Evolutionary conservation across 2,329 filamentous ascomycete species (phyloP).

Genomic region (Aureobasidium pullulans): DNA sequence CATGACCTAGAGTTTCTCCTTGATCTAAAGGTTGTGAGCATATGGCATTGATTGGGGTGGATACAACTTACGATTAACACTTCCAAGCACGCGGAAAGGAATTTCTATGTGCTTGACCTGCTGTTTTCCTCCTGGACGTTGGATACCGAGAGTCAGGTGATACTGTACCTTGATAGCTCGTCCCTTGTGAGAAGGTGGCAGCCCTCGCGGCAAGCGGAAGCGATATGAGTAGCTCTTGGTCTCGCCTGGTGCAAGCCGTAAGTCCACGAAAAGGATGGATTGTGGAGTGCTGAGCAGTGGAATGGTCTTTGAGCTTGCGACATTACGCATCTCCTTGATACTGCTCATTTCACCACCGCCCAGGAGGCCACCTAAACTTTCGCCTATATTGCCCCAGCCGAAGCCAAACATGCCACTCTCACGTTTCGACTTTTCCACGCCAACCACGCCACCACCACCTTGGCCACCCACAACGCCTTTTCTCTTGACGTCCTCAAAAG

Average conservation of each 20-base stretch:
- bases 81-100: slow-evolving; percentile 86
- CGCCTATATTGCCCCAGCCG: slow-evolving; percentile 82
- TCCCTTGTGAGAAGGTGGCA: slow-evolving; percentile 87
- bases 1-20: slow-evolving; percentile 84
- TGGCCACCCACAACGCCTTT: slow-evolving; percentile 86
- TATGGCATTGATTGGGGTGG: background rate
- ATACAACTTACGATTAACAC: slow-evolving; percentile 60
- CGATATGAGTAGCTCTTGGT: slow-evolving; percentile 80
- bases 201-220: slow-evolving; percentile 74
- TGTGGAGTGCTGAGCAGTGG: slow-evolving; percentile 92
- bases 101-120: slow-evolving; percentile 83
- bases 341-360: slow-evolving; percentile 81
- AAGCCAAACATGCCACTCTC: slow-evolving; percentile 76
- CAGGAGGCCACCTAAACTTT: slow-evolving; percentile 80
- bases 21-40: slow-evolving; percentile 40
- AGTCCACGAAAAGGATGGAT: slow-evolving; percentile 89
- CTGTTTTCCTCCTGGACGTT: slow-evolving; percentile 74
- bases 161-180: slow-evolving; percentile 93
- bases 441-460: slow-evolving; percentile 73
- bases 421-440: slow-evolving; percentile 65
- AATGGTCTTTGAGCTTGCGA: slow-evolving; percentile 76
- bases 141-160: slow-evolving; percentile 83
- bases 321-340: slow-evolving; percentile 89
- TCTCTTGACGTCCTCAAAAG: slow-evolving; percentile 92
- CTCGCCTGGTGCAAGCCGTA: slow-evolving; percentile 80